Evolutionary conservation across 768 basidiomycete genomes (phyloP).

Genomic region (Podaxis rugospora): DNA sequence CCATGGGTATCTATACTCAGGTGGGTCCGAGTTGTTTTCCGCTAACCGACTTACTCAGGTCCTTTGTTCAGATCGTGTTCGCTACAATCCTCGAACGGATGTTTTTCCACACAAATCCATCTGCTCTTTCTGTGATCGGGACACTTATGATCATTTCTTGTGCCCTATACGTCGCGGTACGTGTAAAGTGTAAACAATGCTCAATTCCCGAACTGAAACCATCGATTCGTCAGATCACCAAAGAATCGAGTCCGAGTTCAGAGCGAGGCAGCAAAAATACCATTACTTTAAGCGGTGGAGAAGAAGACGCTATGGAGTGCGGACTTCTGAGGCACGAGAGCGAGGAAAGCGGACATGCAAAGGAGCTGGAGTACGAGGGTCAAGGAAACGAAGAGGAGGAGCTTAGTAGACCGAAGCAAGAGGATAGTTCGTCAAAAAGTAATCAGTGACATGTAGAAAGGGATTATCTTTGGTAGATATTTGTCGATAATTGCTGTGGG

Average conservation of each 20-base stretch:
- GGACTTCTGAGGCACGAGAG: background rate
- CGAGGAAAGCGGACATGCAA: background rate
- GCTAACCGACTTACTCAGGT: background rate
- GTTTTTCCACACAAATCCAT: conserved; percentile 58
- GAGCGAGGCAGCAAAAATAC: background rate
- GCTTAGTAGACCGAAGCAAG: background rate
- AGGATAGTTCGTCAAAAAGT: background rate
- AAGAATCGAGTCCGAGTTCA: background rate
- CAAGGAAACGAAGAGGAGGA: background rate
- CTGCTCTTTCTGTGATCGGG: conserved; percentile 56
- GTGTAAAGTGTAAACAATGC: conserved; percentile 13
- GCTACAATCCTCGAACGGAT: conserved; percentile 59
- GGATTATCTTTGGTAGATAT: background rate
- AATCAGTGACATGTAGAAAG: background rate
- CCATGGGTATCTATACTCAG: conserved; percentile 55
- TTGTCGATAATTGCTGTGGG: too few species aligned
- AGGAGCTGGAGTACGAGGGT: background rate
- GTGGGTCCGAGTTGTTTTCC: conserved; percentile 18
- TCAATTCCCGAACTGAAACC: background rate
- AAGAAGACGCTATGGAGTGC: background rate
- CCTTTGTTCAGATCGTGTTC: conserved; percentile 51
- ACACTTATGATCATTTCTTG: conserved; percentile 58
- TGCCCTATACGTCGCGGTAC: conserved; percentile 64
- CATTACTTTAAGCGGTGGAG: background rate
- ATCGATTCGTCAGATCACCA: background rate